Conservation (phyloP, 164 flowering plant species). For the Aristolochia fimbriata region DNA sequence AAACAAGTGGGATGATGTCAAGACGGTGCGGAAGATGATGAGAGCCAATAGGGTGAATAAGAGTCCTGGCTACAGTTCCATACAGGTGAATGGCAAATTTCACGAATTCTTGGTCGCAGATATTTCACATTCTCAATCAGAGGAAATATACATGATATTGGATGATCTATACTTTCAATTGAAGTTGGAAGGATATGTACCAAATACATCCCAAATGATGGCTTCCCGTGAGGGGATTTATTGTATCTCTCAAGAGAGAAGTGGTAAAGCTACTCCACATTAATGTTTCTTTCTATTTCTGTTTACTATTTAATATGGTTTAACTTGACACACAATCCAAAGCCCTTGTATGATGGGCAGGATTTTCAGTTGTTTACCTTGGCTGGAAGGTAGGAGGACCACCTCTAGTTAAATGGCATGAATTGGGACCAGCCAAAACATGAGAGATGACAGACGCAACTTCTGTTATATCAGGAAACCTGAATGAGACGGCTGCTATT, state of each 20-base stretch:
- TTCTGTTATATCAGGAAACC: too few species aligned
- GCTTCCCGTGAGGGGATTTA: constrained; percentile 7
- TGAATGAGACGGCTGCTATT: too few species aligned
- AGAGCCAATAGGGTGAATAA: constrained; percentile 35
- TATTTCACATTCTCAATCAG: constrained; percentile 24
- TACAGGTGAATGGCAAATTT: constrained; percentile 34
- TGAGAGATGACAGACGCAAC: too few species aligned
- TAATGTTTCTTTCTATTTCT: too few species aligned
- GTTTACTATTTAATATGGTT: too few species aligned
- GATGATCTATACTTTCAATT: constrained; percentile 21
- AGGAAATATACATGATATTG: constrained; percentile 30
- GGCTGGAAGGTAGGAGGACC: too few species aligned
- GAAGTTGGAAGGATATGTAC: constrained; percentile 22
- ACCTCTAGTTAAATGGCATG: too few species aligned
- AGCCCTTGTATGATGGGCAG: too few species aligned
- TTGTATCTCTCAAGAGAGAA: background rate
- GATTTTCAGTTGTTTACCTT: too few species aligned
- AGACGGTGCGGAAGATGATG: constrained; percentile 39
- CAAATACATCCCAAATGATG: constrained; percentile 13
- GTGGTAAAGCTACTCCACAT: too few species aligned
- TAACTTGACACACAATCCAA: too few species aligned
- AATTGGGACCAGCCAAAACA: too few species aligned
- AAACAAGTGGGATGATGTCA: constrained; percentile 43
- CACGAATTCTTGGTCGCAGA: constrained; percentile 40
- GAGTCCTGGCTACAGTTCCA: constrained; percentile 39